phyloP scores from a whole-genome alignment of 352 stramenopile species.

The Phytophthora megakarya region DNA sequence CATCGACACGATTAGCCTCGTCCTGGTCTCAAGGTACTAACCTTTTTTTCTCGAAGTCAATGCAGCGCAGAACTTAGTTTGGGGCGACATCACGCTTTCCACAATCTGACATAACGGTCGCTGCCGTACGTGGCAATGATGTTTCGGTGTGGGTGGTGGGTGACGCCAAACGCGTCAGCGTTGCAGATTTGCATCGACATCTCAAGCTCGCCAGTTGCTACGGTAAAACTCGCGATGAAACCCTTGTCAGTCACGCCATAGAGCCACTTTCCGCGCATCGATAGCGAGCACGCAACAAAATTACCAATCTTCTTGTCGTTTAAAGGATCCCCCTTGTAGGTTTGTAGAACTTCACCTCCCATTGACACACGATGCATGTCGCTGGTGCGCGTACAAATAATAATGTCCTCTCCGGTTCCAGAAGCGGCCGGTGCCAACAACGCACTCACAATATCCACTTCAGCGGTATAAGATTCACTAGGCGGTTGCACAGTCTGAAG shows the following conservation, averaged over 20 bases:
- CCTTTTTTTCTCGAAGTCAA: no score
- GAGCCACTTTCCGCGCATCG: slow-evolving; percentile 81
- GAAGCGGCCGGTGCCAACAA: slow-evolving; percentile 60
- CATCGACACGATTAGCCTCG: no score
- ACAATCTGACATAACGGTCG: slow-evolving; percentile 84
- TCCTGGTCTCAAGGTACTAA: no score
- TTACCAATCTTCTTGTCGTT: slow-evolving; percentile 70
- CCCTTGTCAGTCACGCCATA: slow-evolving; percentile 90
- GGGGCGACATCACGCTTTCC: slow-evolving; percentile 64
- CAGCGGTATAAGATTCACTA: slow-evolving; percentile 46
- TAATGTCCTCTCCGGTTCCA: slow-evolving; percentile 60
- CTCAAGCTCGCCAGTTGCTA: slow-evolving; percentile 64
- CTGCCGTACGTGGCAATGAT: slow-evolving; percentile 88
- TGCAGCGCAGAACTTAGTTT: no score
- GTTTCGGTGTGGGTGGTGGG: slow-evolving; percentile 90
- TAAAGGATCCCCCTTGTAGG: slow-evolving; percentile 69
- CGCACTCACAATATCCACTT: slow-evolving; percentile 83
- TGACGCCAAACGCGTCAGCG: slow-evolving; percentile 76
- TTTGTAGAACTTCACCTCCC: slow-evolving; percentile 58
- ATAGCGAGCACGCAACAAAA: slow-evolving; percentile 89
- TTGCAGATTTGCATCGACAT: slow-evolving; percentile 84
- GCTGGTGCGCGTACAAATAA: slow-evolving; percentile 86
- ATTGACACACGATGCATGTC: slow-evolving; percentile 85
- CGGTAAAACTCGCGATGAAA: slow-evolving; percentile 74
- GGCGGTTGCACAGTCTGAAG: slow-evolving; percentile 76